Evolutionary conservation across 2,329 filamentous ascomycete species (phyloP).

Genomic region (Trichoderma hamatum): DNA sequence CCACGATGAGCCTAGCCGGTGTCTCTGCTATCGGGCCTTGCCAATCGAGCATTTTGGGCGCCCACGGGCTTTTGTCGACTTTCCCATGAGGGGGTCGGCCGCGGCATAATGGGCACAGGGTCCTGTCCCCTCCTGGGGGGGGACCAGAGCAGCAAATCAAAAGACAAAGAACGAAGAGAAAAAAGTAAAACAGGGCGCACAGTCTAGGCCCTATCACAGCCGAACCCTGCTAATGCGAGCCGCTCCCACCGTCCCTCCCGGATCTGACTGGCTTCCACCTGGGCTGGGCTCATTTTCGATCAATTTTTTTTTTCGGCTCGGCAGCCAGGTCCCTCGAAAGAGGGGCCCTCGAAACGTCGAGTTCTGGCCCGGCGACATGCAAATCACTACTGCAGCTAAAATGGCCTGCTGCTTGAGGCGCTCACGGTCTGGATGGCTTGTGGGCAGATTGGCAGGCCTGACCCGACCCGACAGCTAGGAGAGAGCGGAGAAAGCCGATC

Average conservation of each 20-base stretch:
- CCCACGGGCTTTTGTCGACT: not conserved
- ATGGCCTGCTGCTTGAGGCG: conserved; percentile 1
- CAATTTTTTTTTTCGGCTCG: not conserved
- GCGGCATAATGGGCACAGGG: not conserved
- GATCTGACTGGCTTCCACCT: conserved; percentile 21
- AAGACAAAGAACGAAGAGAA: too few relatives aligned
- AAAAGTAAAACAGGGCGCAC: not conserved
- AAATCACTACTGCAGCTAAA: conserved; percentile 28
- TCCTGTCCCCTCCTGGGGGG: not conserved
- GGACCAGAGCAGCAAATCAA: not conserved
- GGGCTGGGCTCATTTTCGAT: not conserved
- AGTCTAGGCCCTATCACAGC: conserved; percentile 3
- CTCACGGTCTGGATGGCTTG: not conserved
- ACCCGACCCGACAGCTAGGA: conserved; percentile 3
- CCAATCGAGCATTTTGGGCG: not conserved
- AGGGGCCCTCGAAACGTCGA: not conserved
- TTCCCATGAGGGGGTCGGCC: not conserved
- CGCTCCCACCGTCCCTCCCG: not conserved
- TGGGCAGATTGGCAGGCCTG: not conserved
- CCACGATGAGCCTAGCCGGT: conserved; percentile 1
- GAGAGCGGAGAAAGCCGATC: conserved; percentile 18
- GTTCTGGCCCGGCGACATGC: conserved; percentile 17
- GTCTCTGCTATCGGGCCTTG: conserved; percentile 19
- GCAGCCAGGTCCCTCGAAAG: not conserved
- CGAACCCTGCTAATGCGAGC: not conserved